Percentiles rank a stretch among this genome's conserved stretches.
phyloP scores from a whole-genome alignment of 1,139 yeast species.

The Arxiozyma telluris region DNA sequence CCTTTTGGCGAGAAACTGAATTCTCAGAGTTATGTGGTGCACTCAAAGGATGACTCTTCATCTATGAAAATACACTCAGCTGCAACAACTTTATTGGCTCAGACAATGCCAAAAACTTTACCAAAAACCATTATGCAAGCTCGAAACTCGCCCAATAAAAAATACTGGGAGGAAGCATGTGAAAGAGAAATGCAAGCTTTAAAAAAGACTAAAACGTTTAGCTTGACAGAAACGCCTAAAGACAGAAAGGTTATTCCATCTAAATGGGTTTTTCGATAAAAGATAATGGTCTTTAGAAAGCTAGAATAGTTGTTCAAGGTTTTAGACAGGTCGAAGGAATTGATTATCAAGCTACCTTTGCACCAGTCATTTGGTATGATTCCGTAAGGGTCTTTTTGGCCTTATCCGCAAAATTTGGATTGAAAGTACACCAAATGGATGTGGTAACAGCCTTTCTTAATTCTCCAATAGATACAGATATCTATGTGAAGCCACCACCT shows the following conservation, averaged over 20 bases:
- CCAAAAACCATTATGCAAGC: neutral
- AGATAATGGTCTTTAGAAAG: slow-evolving; percentile 12
- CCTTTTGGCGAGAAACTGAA: too few relatives aligned
- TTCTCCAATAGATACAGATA: slow-evolving; percentile 34
- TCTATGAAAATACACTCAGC: too few relatives aligned
- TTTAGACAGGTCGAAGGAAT: slow-evolving; percentile 15
- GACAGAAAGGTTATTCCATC: neutral
- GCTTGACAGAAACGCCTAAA: neutral
- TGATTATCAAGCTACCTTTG: slow-evolving; percentile 21
- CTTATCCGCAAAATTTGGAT: slow-evolving; percentile 7
- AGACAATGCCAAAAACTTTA: neutral
- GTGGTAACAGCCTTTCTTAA: slow-evolving; percentile 19
- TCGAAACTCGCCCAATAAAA: neutral
- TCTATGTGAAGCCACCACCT: slow-evolving; percentile 8
- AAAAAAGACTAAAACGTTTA: neutral
- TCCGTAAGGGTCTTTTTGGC: slow-evolving; percentile 15
- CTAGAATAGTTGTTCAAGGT: slow-evolving; percentile 22
- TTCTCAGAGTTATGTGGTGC: too few relatives aligned
- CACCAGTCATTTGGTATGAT: slow-evolving; percentile 22
- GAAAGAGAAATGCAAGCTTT: neutral
- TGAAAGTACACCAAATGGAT: slow-evolving; percentile 19
- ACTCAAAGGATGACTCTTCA: too few relatives aligned
- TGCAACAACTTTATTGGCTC: neutral
- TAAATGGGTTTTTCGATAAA: slow-evolving; percentile 17
- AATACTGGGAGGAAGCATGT: slow-evolving; percentile 1